Conservation (phyloP, 1,284 basidiomycete genomes). For the Cryptococcus sp. region DNA sequence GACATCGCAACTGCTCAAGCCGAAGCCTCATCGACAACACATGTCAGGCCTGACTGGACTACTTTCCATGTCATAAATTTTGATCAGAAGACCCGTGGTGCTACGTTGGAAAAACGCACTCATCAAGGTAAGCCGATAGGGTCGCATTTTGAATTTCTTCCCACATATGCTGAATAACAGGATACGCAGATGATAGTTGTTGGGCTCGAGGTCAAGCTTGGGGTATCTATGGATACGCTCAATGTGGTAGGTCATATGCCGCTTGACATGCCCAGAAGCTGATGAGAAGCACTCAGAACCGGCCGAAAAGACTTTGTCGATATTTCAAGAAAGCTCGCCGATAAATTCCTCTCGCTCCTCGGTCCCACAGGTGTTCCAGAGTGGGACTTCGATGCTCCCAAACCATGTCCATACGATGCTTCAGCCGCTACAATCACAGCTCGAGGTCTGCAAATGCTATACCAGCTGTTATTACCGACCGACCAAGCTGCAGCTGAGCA, state of each 20-base stretch:
- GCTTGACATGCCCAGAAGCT: too few species aligned
- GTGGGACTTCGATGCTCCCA: conserved; percentile 40
- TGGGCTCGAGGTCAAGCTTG: conserved; percentile 42
- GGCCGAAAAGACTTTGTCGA: conserved; percentile 33
- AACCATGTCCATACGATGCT: conserved; percentile 34
- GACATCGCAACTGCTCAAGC: conserved; percentile 33
- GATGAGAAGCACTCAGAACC: conserved; percentile 25
- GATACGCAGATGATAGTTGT: conserved; percentile 29
- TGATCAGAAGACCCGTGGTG: conserved; percentile 20
- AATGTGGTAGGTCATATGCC: conserved; percentile 24
- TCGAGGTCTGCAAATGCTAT: conserved; percentile 31
- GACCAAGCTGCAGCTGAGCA: conserved; percentile 23
- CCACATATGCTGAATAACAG: conserved; percentile 11
- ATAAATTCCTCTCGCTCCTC: conserved; percentile 31
- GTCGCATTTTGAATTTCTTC: background rate
- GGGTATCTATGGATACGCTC: conserved; percentile 40
- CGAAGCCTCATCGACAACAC: conserved; percentile 23
- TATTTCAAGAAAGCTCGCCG: conserved; percentile 23
- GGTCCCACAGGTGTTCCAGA: conserved; percentile 28
- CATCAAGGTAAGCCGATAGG: conserved; percentile 28
- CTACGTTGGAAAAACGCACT: conserved; percentile 17
- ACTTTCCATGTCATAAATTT: conserved; percentile 41
- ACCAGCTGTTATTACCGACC: conserved; percentile 14
- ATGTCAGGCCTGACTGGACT: conserved; percentile 29
- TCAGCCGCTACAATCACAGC: conserved; percentile 34